Conservation (phyloP, 2,329 filamentous ascomycete genomes). For the Alternaria viburni region DNA sequence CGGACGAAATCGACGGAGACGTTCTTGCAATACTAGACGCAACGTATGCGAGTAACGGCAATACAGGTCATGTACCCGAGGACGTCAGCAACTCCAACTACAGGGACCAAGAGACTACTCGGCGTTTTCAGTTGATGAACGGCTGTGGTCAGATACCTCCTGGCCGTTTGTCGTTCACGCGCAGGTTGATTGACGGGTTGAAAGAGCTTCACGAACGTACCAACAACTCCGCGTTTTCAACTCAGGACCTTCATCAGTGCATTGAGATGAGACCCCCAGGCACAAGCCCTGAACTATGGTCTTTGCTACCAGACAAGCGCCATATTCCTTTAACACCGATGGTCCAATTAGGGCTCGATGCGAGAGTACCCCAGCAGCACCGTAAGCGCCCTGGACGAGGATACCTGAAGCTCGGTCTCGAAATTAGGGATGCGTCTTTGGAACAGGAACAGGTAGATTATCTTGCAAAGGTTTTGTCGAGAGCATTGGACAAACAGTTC, state of each 20-base stretch:
- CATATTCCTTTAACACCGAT: neutral
- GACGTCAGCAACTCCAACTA: fast-evolving
- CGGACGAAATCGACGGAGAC: neutral
- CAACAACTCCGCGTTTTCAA: fast-evolving
- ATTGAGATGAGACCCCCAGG: neutral
- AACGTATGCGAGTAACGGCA: fast-evolving
- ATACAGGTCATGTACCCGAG: neutral
- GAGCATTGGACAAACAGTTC: neutral
- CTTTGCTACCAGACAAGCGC: neutral
- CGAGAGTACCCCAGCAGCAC: fast-evolving
- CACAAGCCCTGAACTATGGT: neutral
- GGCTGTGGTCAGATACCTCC: fast-evolving
- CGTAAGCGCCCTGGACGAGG: neutral
- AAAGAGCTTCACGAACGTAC: fast-evolving
- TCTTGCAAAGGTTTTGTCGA: neutral
- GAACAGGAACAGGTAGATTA: neutral
- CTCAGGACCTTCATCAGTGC: neutral
- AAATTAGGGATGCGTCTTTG: fast-evolving
- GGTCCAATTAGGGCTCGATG: fast-evolving
- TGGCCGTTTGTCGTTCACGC: neutral
- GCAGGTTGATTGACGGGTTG: neutral
- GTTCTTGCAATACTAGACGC: neutral
- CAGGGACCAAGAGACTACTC: fast-evolving
- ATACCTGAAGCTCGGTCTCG: neutral
- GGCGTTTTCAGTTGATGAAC: neutral